phyloP scores from a whole-genome alignment of 495 filamentous ascomycete genomes.

The Clavariopsis aquatica region DNA sequence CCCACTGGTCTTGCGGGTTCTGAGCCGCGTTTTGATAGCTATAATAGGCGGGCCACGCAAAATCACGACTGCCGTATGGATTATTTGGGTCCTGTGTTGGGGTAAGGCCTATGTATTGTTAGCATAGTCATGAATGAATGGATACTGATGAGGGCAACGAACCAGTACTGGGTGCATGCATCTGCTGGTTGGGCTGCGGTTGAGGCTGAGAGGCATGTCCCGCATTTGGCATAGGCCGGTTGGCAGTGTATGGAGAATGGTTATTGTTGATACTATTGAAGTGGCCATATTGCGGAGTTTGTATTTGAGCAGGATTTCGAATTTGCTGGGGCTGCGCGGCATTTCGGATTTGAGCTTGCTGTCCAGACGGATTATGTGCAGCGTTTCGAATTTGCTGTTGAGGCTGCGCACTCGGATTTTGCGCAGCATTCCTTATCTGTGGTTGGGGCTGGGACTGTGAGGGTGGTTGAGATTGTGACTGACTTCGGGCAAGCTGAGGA shows the following conservation, averaged over 20 bases:
- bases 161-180: constrained; percentile 26
- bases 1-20: constrained; percentile 25
- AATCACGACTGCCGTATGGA: constrained; percentile 24
- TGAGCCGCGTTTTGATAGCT: constrained; percentile 9
- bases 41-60: constrained; percentile 26
- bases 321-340: constrained; percentile 9
- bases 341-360: not conserved
- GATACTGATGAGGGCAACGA: not conserved
- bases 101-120: constrained; percentile 13
- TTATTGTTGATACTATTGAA: constrained; percentile 9
- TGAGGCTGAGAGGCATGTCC: constrained; percentile 16
- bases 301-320: constrained; percentile 8
- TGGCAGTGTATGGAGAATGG: constrained; percentile 24
- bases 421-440: not conserved
- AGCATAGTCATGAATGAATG: not conserved
- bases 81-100: constrained; percentile 23
- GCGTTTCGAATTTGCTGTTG: constrained; percentile 13
- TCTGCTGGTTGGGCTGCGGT: constrained; percentile 20
- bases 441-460: constrained; percentile 12
- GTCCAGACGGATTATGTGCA: not conserved
- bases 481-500: constrained; percentile 1
- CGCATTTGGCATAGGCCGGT: constrained; percentile 19
- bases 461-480: not conserved
- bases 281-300: constrained; percentile 22
- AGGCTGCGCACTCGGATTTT: not conserved